Percentiles rank a stretch among this genome's conserved stretches.
Conservation (phyloP, 805 yeast genomes). For the Pichia paraexigua region DNA sequence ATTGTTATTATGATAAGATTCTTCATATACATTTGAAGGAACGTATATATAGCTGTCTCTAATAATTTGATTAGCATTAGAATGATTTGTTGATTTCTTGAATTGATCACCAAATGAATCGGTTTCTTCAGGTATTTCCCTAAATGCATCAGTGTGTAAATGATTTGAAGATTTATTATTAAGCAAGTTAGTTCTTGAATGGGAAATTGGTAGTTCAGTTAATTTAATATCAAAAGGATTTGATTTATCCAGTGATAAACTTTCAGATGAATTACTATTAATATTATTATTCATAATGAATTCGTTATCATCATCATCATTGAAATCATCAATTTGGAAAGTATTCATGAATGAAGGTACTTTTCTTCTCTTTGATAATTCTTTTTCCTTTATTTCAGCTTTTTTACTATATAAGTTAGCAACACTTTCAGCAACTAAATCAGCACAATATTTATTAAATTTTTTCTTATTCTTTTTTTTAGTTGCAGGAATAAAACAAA, state of each 20-base stretch:
- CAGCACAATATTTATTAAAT: conserved; percentile 19
- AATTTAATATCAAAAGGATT: conserved; percentile 5
- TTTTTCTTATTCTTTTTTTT: conserved; percentile 5
- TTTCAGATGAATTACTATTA: background rate
- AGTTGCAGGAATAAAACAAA: conserved; percentile 14
- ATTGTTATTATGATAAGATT: background rate
- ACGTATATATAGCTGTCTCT: conserved; percentile 3
- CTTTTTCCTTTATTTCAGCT: conserved; percentile 12
- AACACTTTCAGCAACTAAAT: conserved; percentile 24
- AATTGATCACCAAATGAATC: background rate
- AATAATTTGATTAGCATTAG: background rate
- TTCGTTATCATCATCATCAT: background rate
- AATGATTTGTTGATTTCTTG: background rate
- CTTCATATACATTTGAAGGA: conserved; percentile 5
- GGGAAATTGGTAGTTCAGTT: conserved; percentile 4
- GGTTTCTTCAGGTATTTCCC: background rate
- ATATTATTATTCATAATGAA: no score
- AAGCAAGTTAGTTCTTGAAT: conserved; percentile 3
- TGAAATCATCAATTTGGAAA: background rate
- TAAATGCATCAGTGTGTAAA: background rate
- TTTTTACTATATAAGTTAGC: conserved; percentile 19
- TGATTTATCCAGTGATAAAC: conserved; percentile 1
- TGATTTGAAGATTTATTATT: background rate
- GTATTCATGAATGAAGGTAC: conserved; percentile 14
- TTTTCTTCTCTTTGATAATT: conserved; percentile 15